Evolutionary conservation across 306 rosid species (phyloP), one percentile per base, ranked within the genome.

Genomic region (Acmispon strigosus): DNA sequence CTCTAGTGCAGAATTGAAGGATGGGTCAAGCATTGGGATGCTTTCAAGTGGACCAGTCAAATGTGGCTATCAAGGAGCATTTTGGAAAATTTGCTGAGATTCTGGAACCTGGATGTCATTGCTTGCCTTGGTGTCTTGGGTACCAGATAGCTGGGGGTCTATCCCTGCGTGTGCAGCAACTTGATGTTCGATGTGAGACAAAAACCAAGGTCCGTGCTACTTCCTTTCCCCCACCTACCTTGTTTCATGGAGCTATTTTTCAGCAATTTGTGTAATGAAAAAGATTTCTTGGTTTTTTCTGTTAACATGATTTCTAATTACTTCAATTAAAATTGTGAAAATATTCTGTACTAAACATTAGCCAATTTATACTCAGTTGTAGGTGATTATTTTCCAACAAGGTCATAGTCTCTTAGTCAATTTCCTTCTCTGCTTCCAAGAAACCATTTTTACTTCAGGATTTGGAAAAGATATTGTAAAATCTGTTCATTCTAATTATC

Each of bases 1-100:
- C 18, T 69, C 17, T 62, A 34, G 15, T 74, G 72, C 75, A 77
- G 85, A 72, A 42, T 41, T 83, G 74, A 69, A 89, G 49, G 29
- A 90, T 84, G 92, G 96, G 90, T 76, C 89, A 87, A 82, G 76
- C 74, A 10, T 2, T 82, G 0, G 86, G 96, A 71, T 90, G 96
- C 45, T 22, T 74, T 65, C 86, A 61, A 70, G 93, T 90, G 16
- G 83, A 85, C 0, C 93, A 87, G 68, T 90, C 93, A n/a, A 80
- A 71, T 42, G 93, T 87, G 15, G 91, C 82, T 48, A 80, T 90
- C n/a, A 85, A 68, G 50, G 96, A 85, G 68, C 87, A 74, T 0
- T 84, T 82, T 61, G 91, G 96, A 62, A 90, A 78, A 59, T 87
- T 80, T 19, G 19, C 8, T 47, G 79, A 67, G 3, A 82, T 90